Conservation (phyloP, 2,329 filamentous ascomycete species). For the Scopulariopsis brevicaulis region DNA sequence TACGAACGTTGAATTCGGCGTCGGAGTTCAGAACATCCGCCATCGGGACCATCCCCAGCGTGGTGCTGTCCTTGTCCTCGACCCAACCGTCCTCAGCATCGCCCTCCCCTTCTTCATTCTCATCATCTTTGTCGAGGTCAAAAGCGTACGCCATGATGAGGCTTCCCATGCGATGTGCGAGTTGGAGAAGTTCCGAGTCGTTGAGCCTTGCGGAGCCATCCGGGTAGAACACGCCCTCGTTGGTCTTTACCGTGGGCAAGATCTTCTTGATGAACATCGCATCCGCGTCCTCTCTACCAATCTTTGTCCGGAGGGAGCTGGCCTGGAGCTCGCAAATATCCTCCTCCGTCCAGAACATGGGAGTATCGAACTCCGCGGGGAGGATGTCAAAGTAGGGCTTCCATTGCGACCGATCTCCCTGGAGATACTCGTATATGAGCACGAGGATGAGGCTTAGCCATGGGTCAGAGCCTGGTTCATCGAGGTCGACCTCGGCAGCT, state of each 20-base stretch:
- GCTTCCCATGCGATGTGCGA: slow-evolving; percentile 73
- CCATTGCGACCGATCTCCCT: slow-evolving; percentile 54
- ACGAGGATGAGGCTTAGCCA: slow-evolving; percentile 58
- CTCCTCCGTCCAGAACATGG: slow-evolving; percentile 75
- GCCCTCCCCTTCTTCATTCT: slow-evolving; percentile 42
- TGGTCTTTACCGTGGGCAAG: slow-evolving; percentile 35
- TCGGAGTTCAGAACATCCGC: slow-evolving; percentile 86
- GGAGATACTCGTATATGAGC: slow-evolving; percentile 66
- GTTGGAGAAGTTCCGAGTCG: slow-evolving; percentile 32
- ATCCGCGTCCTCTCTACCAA: slow-evolving; percentile 64
- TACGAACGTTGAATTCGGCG: slow-evolving; percentile 67
- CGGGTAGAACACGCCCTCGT: slow-evolving; percentile 33
- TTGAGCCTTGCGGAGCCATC: slow-evolving; percentile 17
- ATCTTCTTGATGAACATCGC: slow-evolving; percentile 49
- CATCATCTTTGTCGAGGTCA: slow-evolving; percentile 53
- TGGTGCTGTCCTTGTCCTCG: slow-evolving; percentile 45
- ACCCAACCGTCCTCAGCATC: slow-evolving; percentile 54
- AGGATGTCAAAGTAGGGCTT: slow-evolving; percentile 68
- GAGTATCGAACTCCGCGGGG: slow-evolving; percentile 62
- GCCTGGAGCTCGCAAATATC: slow-evolving; percentile 67
- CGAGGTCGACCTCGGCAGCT: slow-evolving; percentile 20
- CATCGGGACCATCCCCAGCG: slow-evolving; percentile 83
- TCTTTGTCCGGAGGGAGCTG: slow-evolving; percentile 63
- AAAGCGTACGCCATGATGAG: slow-evolving; percentile 92
- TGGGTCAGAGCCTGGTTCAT: slow-evolving; percentile 25